Evolutionary conservation across 2,329 filamentous ascomycete genomes (phyloP).

Genomic region (Penicillium sp.): DNA sequence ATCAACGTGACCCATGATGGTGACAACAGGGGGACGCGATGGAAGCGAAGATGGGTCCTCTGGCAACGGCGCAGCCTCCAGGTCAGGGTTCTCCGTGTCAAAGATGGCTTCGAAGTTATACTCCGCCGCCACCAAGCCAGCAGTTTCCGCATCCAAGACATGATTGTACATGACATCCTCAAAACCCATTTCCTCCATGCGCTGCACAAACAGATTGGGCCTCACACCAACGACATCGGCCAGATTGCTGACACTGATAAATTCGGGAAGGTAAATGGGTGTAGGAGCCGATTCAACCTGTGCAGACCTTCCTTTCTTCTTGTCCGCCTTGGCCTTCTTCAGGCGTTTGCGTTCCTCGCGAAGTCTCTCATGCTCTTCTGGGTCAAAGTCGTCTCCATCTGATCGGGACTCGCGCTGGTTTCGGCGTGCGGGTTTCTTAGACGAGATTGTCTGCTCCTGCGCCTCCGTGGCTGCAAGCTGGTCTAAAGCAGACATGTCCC

Average conservation of each 20-base stretch:
- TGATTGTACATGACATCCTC: conserved; percentile 82
- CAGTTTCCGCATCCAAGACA: conserved; percentile 87
- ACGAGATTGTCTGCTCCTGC: conserved; percentile 4
- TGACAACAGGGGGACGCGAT: conserved; percentile 85
- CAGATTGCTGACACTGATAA: conserved; percentile 84
- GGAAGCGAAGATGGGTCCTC: conserved; percentile 72
- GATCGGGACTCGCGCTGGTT: conserved; percentile 27
- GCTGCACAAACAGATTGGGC: conserved; percentile 70
- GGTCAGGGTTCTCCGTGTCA: conserved; percentile 68
- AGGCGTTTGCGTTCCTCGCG: conserved; percentile 38
- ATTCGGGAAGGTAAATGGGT: conserved; percentile 81
- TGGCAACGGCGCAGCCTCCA: conserved; percentile 70
- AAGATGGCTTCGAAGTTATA: conserved; percentile 89
- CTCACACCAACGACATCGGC: conserved; percentile 75
- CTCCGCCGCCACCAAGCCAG: conserved; percentile 85
- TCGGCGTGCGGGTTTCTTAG: conserved; percentile 29
- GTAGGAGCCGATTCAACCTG: conserved; percentile 44
- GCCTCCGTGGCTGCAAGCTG: conserved; percentile 20
- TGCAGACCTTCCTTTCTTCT: conserved; percentile 41
- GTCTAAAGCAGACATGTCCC: conserved; percentile 36
- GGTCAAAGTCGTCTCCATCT: conserved; percentile 42
- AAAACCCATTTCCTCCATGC: conserved; percentile 85
- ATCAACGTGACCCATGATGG: conserved; percentile 99
- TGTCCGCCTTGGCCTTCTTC: conserved; percentile 44
- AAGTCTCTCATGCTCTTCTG: conserved; percentile 39